Base-by-base conservation (phyloP, 331 rosid species). In the Stylosanthes scabra region DNA sequence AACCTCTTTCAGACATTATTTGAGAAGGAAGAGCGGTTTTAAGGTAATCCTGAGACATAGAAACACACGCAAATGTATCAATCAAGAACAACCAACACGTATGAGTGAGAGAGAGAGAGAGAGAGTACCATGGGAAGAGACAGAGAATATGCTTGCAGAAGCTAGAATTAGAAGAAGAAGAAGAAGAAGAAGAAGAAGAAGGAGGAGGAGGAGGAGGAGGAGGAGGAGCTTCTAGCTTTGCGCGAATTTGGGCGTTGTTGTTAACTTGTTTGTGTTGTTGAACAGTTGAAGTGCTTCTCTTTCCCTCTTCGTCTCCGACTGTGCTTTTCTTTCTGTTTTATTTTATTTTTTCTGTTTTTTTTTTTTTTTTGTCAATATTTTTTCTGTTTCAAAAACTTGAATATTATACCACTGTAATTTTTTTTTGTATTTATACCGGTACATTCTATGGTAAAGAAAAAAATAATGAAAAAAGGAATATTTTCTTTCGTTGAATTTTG, bases 21-120 rank as follows among this genome's bases (percentile, higher is more conserved):
- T 91, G 97, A 6, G 99, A 91, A 79, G 99, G 99, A 15, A 88
- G 93, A 42, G 89, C 97, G 47, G 99, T 74, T 82, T 91, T 95
- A 16, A 95, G 86, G 89, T 91, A 94, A 82, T 94, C 99, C 97
- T 95, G 86, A 28, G 66, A 52, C 79, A 77, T 44, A 50, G 49
- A 3, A 29, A 59, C 42, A 57, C 11, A 63, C 8, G 12, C 15
- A 58, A 31, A 66, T 9, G 52, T 16, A 7, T 28, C 20, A 28
- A 67, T 70, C 66, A 56, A 41, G 29, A 81, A 66, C 61, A 66
- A n/a, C n/a, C n/a, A n/a, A 80, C 40, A 62, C 50, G 28, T 25
- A 8, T 11, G 54, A 37, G 10, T 0, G 39, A 9, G 68, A 59
- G 40, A 46, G 28, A 50, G 51, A n/a, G 3, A 55, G 20, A 49